These are phyloP conservation scores for Mycena amicta DNA, from an alignment of 768 basidiomycete species.

Conservation along the genomic window DNA sequence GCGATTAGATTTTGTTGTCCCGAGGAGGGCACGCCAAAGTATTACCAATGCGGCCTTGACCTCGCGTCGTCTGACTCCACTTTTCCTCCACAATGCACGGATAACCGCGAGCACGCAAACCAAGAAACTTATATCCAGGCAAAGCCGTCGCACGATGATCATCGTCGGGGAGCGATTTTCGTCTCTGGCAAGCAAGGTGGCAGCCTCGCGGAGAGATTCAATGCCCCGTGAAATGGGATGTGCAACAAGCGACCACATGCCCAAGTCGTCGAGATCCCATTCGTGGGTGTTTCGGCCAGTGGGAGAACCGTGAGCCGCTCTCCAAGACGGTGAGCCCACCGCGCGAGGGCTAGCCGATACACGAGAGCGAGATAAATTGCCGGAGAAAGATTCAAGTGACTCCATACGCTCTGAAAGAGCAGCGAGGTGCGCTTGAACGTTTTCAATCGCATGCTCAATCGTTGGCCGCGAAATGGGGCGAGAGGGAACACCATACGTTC, in stretches of 20 bases:
- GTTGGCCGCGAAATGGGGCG: slow-evolving; percentile 52
- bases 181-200: slow-evolving; percentile 59
- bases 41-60: slow-evolving; percentile 64
- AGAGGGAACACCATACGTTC: slow-evolving; percentile 34
- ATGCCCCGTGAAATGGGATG: slow-evolving; percentile 62
- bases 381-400: slow-evolving; percentile 52
- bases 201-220: slow-evolving; percentile 49
- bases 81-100: slow-evolving; percentile 64
- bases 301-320: slow-evolving; percentile 46
- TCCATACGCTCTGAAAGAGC: slow-evolving; percentile 86
- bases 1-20: slow-evolving; percentile 42
- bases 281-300: slow-evolving; percentile 35
- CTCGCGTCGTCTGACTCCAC: slow-evolving; percentile 69
- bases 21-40: slow-evolving; percentile 70
- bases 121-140: slow-evolving; percentile 78
- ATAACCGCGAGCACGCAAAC: slow-evolving; percentile 62
- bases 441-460: slow-evolving; percentile 78
- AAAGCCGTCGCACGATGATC: slow-evolving; percentile 71
- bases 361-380: slow-evolving; percentile 43
- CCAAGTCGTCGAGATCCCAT: slow-evolving; percentile 82
- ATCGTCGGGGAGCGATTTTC: slow-evolving; percentile 66
- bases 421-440: slow-evolving; percentile 78
- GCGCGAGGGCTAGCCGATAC: slow-evolving; percentile 41
- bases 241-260: slow-evolving; percentile 78
- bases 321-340: slow-evolving; percentile 42